Evolutionary conservation across 2,329 filamentous ascomycete species (phyloP), one percentile per base, ranked within the genome.

Genomic region (Pseudopithomyces maydicus): DNA sequence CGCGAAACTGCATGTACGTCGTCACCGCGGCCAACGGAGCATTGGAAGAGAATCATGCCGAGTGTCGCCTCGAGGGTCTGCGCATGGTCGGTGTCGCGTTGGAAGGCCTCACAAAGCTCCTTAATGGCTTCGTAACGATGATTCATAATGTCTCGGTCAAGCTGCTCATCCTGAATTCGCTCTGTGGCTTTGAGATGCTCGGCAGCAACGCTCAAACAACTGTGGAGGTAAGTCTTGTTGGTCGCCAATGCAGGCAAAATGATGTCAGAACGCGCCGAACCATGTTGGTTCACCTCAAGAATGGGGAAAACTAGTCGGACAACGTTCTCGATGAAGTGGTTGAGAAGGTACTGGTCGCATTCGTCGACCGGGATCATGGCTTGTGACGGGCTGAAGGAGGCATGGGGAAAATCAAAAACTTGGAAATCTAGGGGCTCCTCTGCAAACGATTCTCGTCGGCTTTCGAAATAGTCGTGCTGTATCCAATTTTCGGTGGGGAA

Each of bases 31-130:
- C 94, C 94, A 62, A 98, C 94, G 23, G 91, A 89, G 79, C 90
- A 95, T 74, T 97, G 92, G 81, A 97, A 96, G 80, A 97, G 95
- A 74, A 97, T 97, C 86, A 98, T 92, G 50, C 91, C 92, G 5
- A 98, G 84, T 0, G 93, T 92, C 1, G 94, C 92, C 77, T 98
- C 94, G 12, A 98, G 86, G 67, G 96, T 96, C 75, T 95, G 87
- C 57, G 90, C 85, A 74, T 97, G 92, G 72, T 96, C 84, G 71
- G 89, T 88, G 72, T 97, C 92, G 57, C 84, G 83, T 70, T 88
- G 88, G 54, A 98, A 84, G 0, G 91, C 88, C 61, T 92, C 88
- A 74, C 92, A 97, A 2, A 98, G 84, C 65, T 91, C 88, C 8
- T 90, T 89, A 66, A 98, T 92, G 39, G 93, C 94, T 33, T 91